Evolutionary conservation across 2,329 filamentous ascomycete genomes (phyloP).

Genomic region (Sodiomyces alkalinus): DNA sequence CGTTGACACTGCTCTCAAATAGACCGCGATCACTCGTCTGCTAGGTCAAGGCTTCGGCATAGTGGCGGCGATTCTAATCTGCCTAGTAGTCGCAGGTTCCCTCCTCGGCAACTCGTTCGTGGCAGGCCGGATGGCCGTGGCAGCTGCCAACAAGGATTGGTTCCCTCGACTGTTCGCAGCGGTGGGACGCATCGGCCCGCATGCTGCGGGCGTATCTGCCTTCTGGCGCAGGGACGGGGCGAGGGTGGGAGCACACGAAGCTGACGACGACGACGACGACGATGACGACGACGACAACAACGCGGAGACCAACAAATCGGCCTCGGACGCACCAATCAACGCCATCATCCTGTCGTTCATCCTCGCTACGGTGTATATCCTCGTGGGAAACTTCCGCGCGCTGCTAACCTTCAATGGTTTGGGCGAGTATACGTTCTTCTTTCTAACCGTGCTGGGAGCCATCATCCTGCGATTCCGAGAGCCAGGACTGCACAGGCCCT

Average conservation of each 20-base stretch:
- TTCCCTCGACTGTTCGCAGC: slow-evolving; percentile 28
- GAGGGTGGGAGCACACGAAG: too few relatives aligned
- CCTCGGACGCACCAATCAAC: slow-evolving; percentile 36
- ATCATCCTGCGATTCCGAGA: slow-evolving; percentile 41
- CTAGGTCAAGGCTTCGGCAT: slow-evolving; percentile 38
- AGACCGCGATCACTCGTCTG: slow-evolving; percentile 40
- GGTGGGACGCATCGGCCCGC: slow-evolving; percentile 25
- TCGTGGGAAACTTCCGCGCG: slow-evolving; percentile 44
- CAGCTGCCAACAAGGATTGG: slow-evolving; percentile 38
- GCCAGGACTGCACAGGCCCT: slow-evolving; percentile 37
- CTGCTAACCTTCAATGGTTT: slow-evolving; percentile 45
- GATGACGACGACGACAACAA: neutral
- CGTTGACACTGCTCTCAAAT: slow-evolving; percentile 5
- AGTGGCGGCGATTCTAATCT: slow-evolving; percentile 38
- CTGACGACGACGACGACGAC: slow-evolving; percentile 2
- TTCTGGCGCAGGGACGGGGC: too few relatives aligned
- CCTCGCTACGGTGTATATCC: slow-evolving; percentile 40
- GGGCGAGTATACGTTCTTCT: slow-evolving; percentile 49
- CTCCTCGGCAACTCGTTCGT: slow-evolving; percentile 49
- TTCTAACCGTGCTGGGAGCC: slow-evolving; percentile 43
- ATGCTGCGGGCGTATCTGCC: too few relatives aligned
- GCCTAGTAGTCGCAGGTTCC: slow-evolving; percentile 45
- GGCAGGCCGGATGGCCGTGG: slow-evolving; percentile 43
- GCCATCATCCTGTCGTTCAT: slow-evolving; percentile 33
- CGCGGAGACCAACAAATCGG: slow-evolving; percentile 5